These are phyloP conservation scores for Fusarium stilboides DNA, from an alignment of 2,329 filamentous ascomycete species.

Conservation along the genomic window DNA sequence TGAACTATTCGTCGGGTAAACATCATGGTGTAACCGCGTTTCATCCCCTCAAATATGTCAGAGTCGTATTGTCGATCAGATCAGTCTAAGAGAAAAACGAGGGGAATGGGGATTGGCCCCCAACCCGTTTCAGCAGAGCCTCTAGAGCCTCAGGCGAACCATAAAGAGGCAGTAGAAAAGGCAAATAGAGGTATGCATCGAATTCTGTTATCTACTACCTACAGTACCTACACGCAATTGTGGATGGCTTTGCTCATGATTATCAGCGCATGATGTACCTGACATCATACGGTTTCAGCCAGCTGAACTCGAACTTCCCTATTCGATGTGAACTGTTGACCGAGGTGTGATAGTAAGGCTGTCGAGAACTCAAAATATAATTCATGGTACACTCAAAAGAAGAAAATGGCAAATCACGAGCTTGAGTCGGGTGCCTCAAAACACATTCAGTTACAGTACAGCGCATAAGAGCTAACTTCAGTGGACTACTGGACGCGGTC, in stretches of 20 bases:
- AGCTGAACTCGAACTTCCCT: neutral
- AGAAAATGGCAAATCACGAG: no score
- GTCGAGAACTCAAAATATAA: neutral
- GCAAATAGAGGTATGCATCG: no score
- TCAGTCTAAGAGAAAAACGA: neutral
- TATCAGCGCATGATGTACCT: neutral
- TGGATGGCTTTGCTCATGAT: neutral
- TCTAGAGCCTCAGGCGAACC: slow-evolving; percentile 28
- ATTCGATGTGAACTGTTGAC: neutral
- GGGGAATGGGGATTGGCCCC: no score
- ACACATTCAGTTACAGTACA: no score
- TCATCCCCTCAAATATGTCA: neutral
- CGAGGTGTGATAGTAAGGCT: neutral
- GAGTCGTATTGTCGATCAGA: neutral
- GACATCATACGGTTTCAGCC: slow-evolving; percentile 11
- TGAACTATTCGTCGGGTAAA: slow-evolving; percentile 1
- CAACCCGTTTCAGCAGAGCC: neutral
- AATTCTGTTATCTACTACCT: no score
- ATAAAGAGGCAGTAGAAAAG: slow-evolving; percentile 1
- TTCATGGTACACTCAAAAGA: no score
- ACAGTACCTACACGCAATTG: neutral
- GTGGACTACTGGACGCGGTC: no score
- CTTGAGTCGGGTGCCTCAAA: no score
- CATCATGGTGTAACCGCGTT: neutral
- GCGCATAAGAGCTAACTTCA: no score